phyloP scores from a whole-genome alignment of 2,329 filamentous ascomycete species.

The Lecanicillium sp. region DNA sequence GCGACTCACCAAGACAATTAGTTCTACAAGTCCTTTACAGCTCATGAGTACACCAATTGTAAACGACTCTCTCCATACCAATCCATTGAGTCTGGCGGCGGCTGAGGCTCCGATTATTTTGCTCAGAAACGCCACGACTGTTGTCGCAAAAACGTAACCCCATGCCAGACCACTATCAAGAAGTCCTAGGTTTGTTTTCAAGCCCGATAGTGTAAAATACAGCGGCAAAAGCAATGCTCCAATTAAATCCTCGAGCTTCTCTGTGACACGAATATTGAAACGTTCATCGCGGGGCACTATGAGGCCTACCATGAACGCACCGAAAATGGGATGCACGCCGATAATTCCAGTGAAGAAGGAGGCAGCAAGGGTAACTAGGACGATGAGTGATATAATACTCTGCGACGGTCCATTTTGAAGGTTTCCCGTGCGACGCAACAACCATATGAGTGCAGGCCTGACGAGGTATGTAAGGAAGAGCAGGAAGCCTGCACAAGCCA shows the following conservation, averaged over 20 bases:
- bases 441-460: slow-evolving; percentile 65
- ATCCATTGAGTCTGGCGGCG: slow-evolving; percentile 64
- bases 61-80: slow-evolving; percentile 85
- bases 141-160: slow-evolving; percentile 82
- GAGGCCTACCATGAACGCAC: slow-evolving; percentile 79
- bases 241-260: slow-evolving; percentile 91
- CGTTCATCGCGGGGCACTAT: slow-evolving; percentile 87
- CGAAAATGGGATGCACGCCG: slow-evolving; percentile 90
- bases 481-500: slow-evolving; percentile 66
- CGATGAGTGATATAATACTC: slow-evolving; percentile 70
- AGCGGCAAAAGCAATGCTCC: slow-evolving; percentile 76
- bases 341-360: slow-evolving; percentile 86
- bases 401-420: slow-evolving; percentile 85
- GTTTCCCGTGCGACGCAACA: slow-evolving; percentile 64
- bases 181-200: slow-evolving; percentile 81
- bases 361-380: slow-evolving; percentile 69
- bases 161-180: slow-evolving; percentile 75
- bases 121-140: slow-evolving; percentile 70
- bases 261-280: slow-evolving; percentile 83
- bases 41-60: slow-evolving; percentile 89
- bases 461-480: slow-evolving; percentile 67
- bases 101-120: slow-evolving; percentile 79
- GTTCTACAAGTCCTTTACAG: slow-evolving; percentile 88
- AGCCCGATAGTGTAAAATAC: slow-evolving; percentile 86
- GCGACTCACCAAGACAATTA: slow-evolving; percentile 75